Percentiles rank a stretch among this genome's conserved stretches.
Evolutionary conservation across 129 eudicot species (phyloP).

Genomic region (Flaveria brownii): DNA sequence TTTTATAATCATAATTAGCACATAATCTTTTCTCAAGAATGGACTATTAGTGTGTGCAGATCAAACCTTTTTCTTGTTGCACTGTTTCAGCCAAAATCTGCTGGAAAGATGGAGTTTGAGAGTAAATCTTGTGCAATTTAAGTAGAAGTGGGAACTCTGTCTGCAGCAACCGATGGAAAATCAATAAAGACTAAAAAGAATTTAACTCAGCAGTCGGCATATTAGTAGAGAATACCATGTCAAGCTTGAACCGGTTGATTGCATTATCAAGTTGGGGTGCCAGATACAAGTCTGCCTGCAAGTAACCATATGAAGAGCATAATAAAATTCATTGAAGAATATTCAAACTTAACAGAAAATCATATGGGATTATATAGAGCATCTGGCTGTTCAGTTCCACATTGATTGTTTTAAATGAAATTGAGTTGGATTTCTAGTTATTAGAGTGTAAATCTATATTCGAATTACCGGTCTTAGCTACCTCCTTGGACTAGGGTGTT

Average conservation of each 20-base stretch:
- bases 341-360: constrained; percentile 7
- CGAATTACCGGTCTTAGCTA: background rate
- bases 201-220: background rate
- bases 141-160: constrained; percentile 9
- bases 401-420: too few relatives aligned
- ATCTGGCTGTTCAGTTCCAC: background rate
- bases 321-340: background rate
- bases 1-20: background rate
- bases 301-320: constrained; percentile 24
- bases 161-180: background rate
- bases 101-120: constrained; percentile 6
- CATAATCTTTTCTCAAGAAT: background rate
- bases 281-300: constrained; percentile 82
- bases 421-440: background rate
- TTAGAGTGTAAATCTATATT: background rate
- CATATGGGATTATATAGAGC: background rate
- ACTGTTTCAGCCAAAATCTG: background rate
- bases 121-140: background rate
- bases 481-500: too few relatives aligned
- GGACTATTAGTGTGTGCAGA: background rate
- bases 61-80: background rate
- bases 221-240: constrained; percentile 51
- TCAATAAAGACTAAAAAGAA: background rate
- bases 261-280: constrained; percentile 82
- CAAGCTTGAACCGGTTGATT: constrained; percentile 57